Evolutionary conservation across 805 yeast genomes (phyloP), one percentile per base, ranked within the genome.

Genomic region (Saccharomycopsis amapae): DNA sequence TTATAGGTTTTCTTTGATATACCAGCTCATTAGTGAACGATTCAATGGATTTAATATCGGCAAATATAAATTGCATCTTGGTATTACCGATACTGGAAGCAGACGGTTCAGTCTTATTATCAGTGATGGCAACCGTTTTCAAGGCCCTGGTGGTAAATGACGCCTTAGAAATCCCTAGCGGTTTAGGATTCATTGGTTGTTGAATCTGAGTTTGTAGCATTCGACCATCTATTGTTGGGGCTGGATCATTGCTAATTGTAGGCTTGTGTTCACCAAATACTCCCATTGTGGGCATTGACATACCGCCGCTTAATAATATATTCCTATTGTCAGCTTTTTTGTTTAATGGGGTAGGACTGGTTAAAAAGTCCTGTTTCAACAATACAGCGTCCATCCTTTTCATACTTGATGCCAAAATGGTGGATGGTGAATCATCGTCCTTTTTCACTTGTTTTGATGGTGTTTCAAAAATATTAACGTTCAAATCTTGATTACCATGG

Each of bases 231-330:
- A 5, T 6, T 15, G n/a, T 6, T 17, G 23, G 6, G 37, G 13
- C 5, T 5, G 37, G 6, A 34, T 15, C 5, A 18, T 9, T 34
- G 17, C 17, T 34, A 24, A 5, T 18, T 34, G n/a, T n/a, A n/a
- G n/a, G 39, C 12, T 36, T 40, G 3, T 25, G 30, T 5, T 48
- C 46, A 23, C 40, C 52, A 48, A 48, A 48, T n/a, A 46, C 45
- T 7, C 52, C 52, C 52, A 48, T 48, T 3, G 34, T 12, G 4
- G 52, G 52, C 12, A 42, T 5, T 20, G n/a, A n/a, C 19, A 34
- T 7, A 35, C 5, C 9, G 24, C 23, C 38, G 13, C n/a, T 13
- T 17, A 9, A 17, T 26, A 22, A 26, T 38, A 5, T 6, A 5
- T 5, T 13, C n/a, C 13, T 23, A 15, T 7, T 18, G 37, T 18